Conservation (phyloP, 169 alveolate species). For the Neospora caninum region DNA sequence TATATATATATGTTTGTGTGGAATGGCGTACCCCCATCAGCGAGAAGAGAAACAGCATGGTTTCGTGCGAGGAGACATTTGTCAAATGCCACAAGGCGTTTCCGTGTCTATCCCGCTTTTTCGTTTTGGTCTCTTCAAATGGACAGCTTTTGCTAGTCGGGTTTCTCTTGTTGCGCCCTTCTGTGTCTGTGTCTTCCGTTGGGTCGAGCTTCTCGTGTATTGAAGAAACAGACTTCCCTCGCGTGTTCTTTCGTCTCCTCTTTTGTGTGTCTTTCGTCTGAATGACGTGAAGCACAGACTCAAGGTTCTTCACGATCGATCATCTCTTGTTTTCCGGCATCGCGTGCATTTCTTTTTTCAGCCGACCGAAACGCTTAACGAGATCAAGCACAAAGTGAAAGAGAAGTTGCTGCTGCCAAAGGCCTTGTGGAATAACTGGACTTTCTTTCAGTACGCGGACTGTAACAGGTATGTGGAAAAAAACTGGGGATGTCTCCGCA, state of each 20-base stretch:
- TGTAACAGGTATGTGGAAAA: constrained; percentile 35
- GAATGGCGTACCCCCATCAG: no score
- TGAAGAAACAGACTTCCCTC: no score
- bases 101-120: not conserved
- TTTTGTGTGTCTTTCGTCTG: not conserved
- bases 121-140: no score
- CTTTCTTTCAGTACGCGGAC: constrained; percentile 62
- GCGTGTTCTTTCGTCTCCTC: no score
- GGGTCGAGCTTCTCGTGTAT: no score
- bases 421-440: constrained; percentile 41
- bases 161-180: no score
- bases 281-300: not conserved
- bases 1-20: not conserved
- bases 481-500: not conserved
- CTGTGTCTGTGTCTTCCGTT: no score
- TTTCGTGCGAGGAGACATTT: no score
- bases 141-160: no score
- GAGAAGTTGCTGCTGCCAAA: constrained; percentile 46
- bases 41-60: no score
- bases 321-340: not conserved
- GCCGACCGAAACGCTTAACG: constrained; percentile 54
- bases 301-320: not conserved
- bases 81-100: not conserved
- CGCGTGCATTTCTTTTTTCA: not conserved
- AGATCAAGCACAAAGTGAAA: constrained; percentile 22